Percentiles rank a stretch among this genome's conserved stretches.
These are phyloP conservation scores for Colletotrichum somersetense DNA, from an alignment of 2,329 filamentous ascomycete species.

Conservation along the genomic window DNA sequence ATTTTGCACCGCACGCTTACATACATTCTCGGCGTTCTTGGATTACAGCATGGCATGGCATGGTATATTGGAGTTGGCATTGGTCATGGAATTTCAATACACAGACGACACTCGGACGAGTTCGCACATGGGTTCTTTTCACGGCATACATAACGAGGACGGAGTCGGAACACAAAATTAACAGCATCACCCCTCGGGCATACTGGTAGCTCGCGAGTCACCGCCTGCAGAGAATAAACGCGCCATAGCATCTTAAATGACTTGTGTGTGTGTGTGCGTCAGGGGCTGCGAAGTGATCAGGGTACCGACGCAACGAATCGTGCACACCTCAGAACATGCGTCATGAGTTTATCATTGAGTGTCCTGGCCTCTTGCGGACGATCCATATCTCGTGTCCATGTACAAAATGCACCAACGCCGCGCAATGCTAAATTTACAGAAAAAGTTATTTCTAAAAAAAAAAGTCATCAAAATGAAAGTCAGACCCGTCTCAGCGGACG, in stretches of 20 bases:
- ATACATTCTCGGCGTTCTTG: conserved; percentile 35
- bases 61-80: conserved; percentile 29
- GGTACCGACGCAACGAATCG: neutral
- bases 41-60: conserved; percentile 10
- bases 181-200: conserved; percentile 16
- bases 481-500: neutral
- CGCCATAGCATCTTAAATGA: neutral
- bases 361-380: conserved; percentile 5
- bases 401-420: conserved; percentile 26
- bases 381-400: neutral
- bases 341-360: neutral
- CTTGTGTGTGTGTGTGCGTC: neutral
- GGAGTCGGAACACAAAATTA: conserved; percentile 10
- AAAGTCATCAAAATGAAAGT: neutral
- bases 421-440: conserved; percentile 23
- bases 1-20: conserved; percentile 27
- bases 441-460: no score
- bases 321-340: neutral
- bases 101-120: conserved; percentile 21
- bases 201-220: neutral
- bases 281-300: neutral
- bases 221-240: neutral
- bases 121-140: conserved; percentile 2
- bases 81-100: conserved; percentile 14
- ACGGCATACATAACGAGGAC: conserved; percentile 22